phyloP scores from a whole-genome alignment of 768 basidiomycete species.

The Epithele typhae region DNA sequence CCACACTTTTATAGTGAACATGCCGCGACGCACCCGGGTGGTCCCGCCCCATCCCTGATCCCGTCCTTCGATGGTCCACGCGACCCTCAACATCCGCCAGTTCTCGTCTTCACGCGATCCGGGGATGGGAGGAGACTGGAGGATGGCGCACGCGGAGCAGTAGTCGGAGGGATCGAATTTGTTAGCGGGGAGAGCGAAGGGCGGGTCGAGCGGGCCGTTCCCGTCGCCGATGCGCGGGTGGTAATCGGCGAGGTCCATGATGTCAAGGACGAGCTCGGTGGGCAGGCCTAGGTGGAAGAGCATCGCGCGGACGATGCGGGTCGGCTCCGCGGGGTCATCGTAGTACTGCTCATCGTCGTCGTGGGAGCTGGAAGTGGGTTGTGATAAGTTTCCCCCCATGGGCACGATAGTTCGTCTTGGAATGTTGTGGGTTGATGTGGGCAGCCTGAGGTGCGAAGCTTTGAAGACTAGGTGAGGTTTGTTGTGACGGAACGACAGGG shows the following conservation, averaged over 20 bases:
- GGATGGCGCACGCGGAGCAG: conserved; percentile 1
- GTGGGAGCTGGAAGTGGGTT: neutral
- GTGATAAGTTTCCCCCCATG: too few relatives aligned
- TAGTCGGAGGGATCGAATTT: neutral
- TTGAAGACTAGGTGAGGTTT: too few relatives aligned
- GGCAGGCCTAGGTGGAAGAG: conserved; percentile 4
- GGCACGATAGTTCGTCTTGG: too few relatives aligned
- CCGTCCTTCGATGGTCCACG: conserved; percentile 3
- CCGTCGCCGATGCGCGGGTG: neutral
- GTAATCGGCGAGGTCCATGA: conserved; percentile 5
- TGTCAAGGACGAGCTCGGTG: conserved; percentile 5
- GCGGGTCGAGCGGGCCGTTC: too few relatives aligned
- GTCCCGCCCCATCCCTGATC: conserved; percentile 12
- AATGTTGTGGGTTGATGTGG: too few relatives aligned
- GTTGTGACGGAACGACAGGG: too few relatives aligned
- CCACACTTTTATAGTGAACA: neutral
- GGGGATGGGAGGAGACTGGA: conserved; percentile 1
- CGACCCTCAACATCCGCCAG: neutral
- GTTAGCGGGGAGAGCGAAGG: neutral
- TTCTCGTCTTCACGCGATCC: neutral
- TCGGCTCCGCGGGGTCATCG: neutral
- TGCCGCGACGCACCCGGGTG: neutral
- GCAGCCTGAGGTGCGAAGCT: too few relatives aligned
- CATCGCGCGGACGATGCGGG: conserved; percentile 5
- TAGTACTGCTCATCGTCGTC: neutral